Conservation (phyloP, 305 asterid genomes). For the Plantago rigida region DNA sequence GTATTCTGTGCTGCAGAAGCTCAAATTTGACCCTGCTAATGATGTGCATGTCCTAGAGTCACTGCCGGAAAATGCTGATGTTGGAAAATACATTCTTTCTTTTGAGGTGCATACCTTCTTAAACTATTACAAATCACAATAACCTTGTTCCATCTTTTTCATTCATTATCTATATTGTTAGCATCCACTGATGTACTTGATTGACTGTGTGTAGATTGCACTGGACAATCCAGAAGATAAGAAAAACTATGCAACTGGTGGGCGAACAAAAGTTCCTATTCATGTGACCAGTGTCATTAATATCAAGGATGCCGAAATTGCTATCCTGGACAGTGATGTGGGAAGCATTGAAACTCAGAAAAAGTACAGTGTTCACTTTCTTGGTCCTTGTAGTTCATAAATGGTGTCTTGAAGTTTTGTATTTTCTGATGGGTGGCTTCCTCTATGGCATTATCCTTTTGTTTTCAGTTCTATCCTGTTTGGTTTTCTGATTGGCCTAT, state of each 20-base stretch:
- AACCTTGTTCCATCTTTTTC: slow-evolving; percentile 20
- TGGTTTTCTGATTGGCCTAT: too few relatives aligned
- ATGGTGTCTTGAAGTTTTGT: background rate
- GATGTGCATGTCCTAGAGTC: slow-evolving; percentile 61
- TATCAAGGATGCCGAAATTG: slow-evolving; percentile 56
- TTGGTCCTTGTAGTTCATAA: slow-evolving; percentile 12
- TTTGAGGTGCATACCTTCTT: slow-evolving; percentile 59
- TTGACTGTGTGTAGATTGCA: slow-evolving; percentile 45
- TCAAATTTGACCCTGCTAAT: slow-evolving; percentile 51
- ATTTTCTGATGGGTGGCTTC: background rate
- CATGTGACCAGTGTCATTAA: slow-evolving; percentile 63
- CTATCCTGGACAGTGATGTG: slow-evolving; percentile 69
- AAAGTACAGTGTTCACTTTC: slow-evolving; percentile 39
- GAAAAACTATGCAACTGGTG: slow-evolving; percentile 73
- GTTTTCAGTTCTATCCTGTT: background rate
- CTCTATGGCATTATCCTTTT: background rate
- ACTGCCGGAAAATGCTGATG: slow-evolving; percentile 53
- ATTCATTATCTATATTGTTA: slow-evolving; percentile 19
- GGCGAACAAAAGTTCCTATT: slow-evolving; percentile 63
- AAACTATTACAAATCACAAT: slow-evolving; percentile 15
- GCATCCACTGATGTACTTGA: slow-evolving; percentile 21
- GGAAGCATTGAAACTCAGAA: slow-evolving; percentile 68
- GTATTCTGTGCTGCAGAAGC: slow-evolving; percentile 49
- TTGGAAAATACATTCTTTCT: slow-evolving; percentile 59
- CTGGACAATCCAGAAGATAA: slow-evolving; percentile 63